These are phyloP conservation scores for Eucalyptus tenuipes DNA, from an alignment of 345 rosid species.

Conservation along the genomic window DNA sequence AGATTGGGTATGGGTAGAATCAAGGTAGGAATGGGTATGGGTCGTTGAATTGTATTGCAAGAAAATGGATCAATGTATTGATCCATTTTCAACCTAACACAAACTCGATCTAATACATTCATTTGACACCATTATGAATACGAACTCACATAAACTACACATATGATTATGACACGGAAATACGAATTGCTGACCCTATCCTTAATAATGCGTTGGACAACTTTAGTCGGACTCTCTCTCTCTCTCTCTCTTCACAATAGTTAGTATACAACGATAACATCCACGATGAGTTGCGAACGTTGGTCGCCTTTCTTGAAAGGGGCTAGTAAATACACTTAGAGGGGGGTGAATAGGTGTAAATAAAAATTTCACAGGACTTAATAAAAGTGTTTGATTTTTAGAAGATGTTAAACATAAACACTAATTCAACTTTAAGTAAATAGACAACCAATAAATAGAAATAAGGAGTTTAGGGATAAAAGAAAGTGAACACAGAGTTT, in stretches of 20 bases:
- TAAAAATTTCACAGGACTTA: too few relatives aligned
- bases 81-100: too few relatives aligned
- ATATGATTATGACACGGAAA: neutral
- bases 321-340: too few relatives aligned
- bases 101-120: accelerated
- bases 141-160: neutral
- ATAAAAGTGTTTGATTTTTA: too few relatives aligned
- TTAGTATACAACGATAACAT: neutral
- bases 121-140: neutral
- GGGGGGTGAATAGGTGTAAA: too few relatives aligned
- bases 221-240: neutral
- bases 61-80: too few relatives aligned
- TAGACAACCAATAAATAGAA: too few relatives aligned
- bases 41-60: accelerated
- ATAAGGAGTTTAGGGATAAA: too few relatives aligned
- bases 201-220: neutral
- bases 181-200: neutral
- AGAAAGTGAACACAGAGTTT: too few relatives aligned
- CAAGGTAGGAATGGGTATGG: accelerated
- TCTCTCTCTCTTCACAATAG: neutral
- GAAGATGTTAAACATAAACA: too few relatives aligned
- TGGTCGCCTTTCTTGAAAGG: neutral
- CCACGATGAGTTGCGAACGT: neutral
- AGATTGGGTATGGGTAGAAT: accelerated
- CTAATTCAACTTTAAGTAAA: too few relatives aligned